These are phyloP conservation scores for Pulveroboletus sp. DNA, from an alignment of 768 basidiomycete species.

Conservation along the genomic window DNA sequence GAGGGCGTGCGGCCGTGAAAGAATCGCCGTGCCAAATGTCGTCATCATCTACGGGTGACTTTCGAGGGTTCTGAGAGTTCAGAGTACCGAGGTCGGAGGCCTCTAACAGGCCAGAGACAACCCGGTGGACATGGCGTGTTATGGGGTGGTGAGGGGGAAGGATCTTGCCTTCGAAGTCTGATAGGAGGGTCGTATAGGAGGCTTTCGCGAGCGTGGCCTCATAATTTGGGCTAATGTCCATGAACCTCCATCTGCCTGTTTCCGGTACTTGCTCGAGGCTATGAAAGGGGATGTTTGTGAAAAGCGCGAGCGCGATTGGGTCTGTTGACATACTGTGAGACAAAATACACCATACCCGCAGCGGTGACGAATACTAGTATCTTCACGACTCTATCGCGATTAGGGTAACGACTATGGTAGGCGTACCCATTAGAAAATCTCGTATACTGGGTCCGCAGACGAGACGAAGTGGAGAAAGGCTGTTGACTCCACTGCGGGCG, in stretches of 20 bases:
- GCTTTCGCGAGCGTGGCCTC: conserved; percentile 53
- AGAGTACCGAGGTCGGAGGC: conserved; percentile 70
- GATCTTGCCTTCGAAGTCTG: conserved; percentile 48
- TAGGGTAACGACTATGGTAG: conserved; percentile 4
- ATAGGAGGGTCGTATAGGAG: conserved; percentile 39
- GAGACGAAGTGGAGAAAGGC: conserved; percentile 20
- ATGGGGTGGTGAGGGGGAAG: conserved; percentile 66
- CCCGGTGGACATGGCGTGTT: conserved; percentile 59
- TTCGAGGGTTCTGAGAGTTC: conserved; percentile 7
- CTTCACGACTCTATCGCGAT: conserved; percentile 7
- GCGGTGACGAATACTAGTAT: conserved; percentile 18
- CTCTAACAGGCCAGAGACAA: conserved; percentile 65
- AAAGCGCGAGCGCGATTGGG: not conserved
- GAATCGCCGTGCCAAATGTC: conserved; percentile 23
- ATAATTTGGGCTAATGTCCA: conserved; percentile 58
- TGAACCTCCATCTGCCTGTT: conserved; percentile 86
- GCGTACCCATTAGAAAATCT: conserved; percentile 20
- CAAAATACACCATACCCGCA: conserved; percentile 22
- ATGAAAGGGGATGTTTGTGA: not conserved
- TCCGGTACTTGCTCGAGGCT: conserved; percentile 84
- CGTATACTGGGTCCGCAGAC: conserved; percentile 21
- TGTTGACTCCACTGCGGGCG: conserved; percentile 5
- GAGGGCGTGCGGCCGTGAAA: conserved; percentile 5
- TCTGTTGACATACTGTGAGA: conserved; percentile 25
- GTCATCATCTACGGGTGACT: conserved; percentile 5